Conservation (phyloP, 2,329 filamentous ascomycete species). For the Blastomyces emzantsi region DNA sequence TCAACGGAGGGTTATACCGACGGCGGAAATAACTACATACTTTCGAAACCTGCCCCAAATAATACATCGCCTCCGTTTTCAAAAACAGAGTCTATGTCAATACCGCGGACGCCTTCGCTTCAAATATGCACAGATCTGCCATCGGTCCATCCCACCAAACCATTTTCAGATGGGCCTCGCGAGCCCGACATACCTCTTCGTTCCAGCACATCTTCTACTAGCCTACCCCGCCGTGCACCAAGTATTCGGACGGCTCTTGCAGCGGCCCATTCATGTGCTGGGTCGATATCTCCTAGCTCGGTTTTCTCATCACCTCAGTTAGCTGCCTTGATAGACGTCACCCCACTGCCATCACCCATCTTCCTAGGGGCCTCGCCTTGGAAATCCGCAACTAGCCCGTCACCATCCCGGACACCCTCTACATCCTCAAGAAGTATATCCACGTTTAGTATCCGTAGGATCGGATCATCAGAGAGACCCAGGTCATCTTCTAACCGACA, state of each 20-base stretch:
- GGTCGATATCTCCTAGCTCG: conserved; percentile 52
- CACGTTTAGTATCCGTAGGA: conserved; percentile 27
- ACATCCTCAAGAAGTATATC: conserved; percentile 32
- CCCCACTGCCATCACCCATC: conserved; percentile 69
- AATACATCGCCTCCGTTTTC: neutral
- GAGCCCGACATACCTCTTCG: conserved; percentile 30
- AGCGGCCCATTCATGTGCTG: conserved; percentile 32
- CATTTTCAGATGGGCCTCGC: neutral
- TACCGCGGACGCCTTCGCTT: conserved; percentile 13
- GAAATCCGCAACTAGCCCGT: conserved; percentile 48
- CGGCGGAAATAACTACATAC: neutral
- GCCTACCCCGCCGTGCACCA: conserved; percentile 37
- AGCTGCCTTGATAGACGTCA: conserved; percentile 67
- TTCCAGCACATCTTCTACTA: conserved; percentile 36
- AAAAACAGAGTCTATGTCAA: neutral
- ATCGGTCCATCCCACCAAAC: neutral
- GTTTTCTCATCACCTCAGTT: conserved; percentile 64
- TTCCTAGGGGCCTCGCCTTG: conserved; percentile 31
- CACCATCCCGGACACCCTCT: conserved; percentile 36
- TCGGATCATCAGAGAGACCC: conserved; percentile 30
- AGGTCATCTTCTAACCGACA: conserved; percentile 25
- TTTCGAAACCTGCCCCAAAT: neutral
- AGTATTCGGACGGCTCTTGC: conserved; percentile 36
- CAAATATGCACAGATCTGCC: conserved; percentile 14
- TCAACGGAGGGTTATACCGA: neutral